A percentile compares a stretch with the other conserved stretches of the same genome.
Evolutionary conservation across 2,329 filamentous ascomycete species (phyloP).

Genomic region (Allantophomopsis lycopodina): DNA sequence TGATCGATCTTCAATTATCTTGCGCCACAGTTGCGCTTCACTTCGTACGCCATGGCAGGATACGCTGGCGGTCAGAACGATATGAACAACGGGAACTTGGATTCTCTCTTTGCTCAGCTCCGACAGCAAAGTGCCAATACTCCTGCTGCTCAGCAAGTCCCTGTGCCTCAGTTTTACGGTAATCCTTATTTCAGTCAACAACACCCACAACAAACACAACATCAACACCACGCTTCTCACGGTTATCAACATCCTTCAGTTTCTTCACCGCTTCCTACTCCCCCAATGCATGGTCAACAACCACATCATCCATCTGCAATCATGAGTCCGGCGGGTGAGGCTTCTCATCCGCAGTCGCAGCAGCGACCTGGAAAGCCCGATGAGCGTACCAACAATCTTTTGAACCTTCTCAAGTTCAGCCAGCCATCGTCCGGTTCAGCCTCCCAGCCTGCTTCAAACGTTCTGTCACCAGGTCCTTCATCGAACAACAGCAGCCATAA

Average conservation of each 20-base stretch:
- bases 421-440: conserved; percentile 22
- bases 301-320: conserved; percentile 39
- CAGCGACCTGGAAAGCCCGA: conserved; percentile 19
- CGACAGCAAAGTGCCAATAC: conserved; percentile 12
- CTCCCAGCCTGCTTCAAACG: conserved; percentile 1
- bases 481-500: conserved; percentile 7
- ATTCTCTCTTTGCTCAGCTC: conserved; percentile 19
- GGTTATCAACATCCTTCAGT: conserved; percentile 40
- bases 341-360: conserved; percentile 19
- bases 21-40: conserved; percentile 17
- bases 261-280: conserved; percentile 42
- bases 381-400: conserved; percentile 40
- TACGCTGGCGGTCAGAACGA: conserved; percentile 14
- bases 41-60: conserved; percentile 18
- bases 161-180: neutral
- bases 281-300: conserved; percentile 34
- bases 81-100: conserved; percentile 9
- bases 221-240: conserved; percentile 34
- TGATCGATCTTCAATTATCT: conserved; percentile 12
- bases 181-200: conserved; percentile 14
- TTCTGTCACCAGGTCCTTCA: conserved; percentile 4
- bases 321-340: conserved; percentile 36
- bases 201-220: conserved; percentile 13
- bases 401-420: conserved; percentile 54
- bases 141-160: conserved; percentile 1